These are phyloP conservation scores for Carex arenaria DNA, from an alignment of 202 grass and related monocot genomes.

Conservation along the genomic window DNA sequence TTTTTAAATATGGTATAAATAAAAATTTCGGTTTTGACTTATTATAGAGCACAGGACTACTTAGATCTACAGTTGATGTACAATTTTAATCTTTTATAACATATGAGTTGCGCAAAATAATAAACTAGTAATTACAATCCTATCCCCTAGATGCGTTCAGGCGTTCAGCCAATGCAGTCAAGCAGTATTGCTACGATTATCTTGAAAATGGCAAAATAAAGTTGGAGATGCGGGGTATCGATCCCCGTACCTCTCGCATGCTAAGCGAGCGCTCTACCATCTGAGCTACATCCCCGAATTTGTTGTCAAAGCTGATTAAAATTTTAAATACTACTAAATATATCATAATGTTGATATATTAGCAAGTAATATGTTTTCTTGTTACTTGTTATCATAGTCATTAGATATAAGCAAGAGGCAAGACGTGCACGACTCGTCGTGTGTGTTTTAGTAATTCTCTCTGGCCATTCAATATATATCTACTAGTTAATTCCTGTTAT, in stretches of 20 bases:
- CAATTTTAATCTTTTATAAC: too few species aligned
- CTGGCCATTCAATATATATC: neutral
- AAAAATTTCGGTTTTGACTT: too few species aligned
- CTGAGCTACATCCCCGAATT: constrained; percentile 40
- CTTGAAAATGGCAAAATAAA: neutral
- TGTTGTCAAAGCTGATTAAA: too few species aligned
- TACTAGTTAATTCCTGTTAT: neutral
- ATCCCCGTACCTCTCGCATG: constrained; percentile 10
- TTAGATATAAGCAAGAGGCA: neutral
- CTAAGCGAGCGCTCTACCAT: constrained; percentile 50
- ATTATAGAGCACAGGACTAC: too few species aligned
- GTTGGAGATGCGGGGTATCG: constrained; percentile 20
- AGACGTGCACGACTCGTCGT: neutral
- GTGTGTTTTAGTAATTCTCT: neutral
- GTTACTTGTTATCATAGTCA: neutral
- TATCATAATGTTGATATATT: neutral
- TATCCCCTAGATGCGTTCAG: too few species aligned
- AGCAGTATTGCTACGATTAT: too few species aligned
- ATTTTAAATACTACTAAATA: too few species aligned
- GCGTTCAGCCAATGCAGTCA: too few species aligned
- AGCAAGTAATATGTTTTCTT: neutral
- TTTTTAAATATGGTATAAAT: too few species aligned
- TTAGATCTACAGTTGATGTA: too few species aligned
- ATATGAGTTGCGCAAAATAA: too few species aligned
- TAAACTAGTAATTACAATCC: too few species aligned